These are phyloP conservation scores for Cryptococcus deneoformans DNA, from an alignment of 1,284 basidiomycete species.

Conservation along the genomic window DNA sequence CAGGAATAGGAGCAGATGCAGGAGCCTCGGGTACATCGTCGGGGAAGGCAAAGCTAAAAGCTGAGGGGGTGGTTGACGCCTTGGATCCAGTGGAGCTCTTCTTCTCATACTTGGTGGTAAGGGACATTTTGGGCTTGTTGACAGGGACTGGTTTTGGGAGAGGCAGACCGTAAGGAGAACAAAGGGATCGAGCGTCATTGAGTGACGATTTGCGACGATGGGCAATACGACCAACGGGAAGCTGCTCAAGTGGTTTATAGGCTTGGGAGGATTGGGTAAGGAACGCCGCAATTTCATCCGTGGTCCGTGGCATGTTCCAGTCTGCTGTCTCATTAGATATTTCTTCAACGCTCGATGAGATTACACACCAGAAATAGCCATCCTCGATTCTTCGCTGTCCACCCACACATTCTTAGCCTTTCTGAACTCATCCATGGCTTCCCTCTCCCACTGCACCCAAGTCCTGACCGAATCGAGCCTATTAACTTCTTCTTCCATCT, in stretches of 20 bases:
- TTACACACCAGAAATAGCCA: conserved; percentile 19
- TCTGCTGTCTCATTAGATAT: conserved; percentile 11
- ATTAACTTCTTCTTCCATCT: conserved; percentile 13
- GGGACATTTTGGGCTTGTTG: conserved; percentile 22
- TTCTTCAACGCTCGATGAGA: neutral
- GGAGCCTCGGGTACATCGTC: conserved; percentile 14
- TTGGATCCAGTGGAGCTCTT: conserved; percentile 28
- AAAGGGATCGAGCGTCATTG: conserved; percentile 16
- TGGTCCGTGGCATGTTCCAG: conserved; percentile 24
- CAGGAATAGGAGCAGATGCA: neutral
- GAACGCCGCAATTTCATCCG: conserved; percentile 29
- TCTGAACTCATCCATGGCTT: conserved; percentile 29
- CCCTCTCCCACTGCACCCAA: conserved; percentile 35
- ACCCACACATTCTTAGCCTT: conserved; percentile 18
- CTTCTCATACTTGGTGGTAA: conserved; percentile 38
- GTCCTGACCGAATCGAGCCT: conserved; percentile 15
- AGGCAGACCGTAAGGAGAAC: conserved; percentile 33
- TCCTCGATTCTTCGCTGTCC: conserved; percentile 26
- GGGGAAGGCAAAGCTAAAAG: conserved; percentile 9
- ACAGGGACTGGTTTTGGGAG: conserved; percentile 16
- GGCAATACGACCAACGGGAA: conserved; percentile 7
- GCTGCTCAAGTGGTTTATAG: conserved; percentile 33
- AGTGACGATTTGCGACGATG: conserved; percentile 31
- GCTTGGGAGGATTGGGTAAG: conserved; percentile 29
- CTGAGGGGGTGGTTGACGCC: conserved; percentile 3